Evolutionary conservation across 306 rosid species (phyloP), one percentile per base, ranked within the genome.

Genomic region (Aeschynomene evenia): DNA sequence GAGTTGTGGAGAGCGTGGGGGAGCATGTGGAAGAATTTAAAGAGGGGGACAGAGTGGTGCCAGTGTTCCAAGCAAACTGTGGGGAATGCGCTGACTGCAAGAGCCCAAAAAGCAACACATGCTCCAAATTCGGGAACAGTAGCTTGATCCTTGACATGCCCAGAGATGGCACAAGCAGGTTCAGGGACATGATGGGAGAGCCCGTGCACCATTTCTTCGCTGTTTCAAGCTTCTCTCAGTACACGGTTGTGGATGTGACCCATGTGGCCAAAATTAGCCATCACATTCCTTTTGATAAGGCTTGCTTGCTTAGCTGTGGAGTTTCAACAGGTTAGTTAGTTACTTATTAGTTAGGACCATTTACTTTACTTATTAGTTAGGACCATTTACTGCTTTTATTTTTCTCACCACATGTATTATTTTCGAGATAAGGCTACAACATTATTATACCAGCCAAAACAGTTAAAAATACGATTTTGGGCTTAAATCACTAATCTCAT

Each of bases 321-420:
- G 81, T 87, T 2, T 82, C 93, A 11, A 87, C 96, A 34, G 96
- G 94, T 87, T 16, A 45, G 48, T n/a, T n/a, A n/a, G n/a, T n/a
- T n/a, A n/a, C n/a, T n/a, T n/a, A n/a, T n/a, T n/a, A n/a, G n/a
- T n/a, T n/a, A n/a, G n/a, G n/a, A n/a, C n/a, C n/a, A n/a, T n/a
- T n/a, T n/a, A n/a, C n/a, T n/a, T n/a, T n/a, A n/a, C n/a, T n/a
- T n/a, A n/a, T n/a, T n/a, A n/a, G n/a, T n/a, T n/a, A n/a, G n/a
- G n/a, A n/a, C n/a, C n/a, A n/a, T n/a, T n/a, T n/a, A n/a, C n/a
- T n/a, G n/a, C n/a, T n/a, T n/a, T n/a, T n/a, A n/a, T n/a, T n/a
- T n/a, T 21, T 1, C 34, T 34, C 20, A 7, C 22, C 40, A 26
- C 7, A 11, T n/a, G 4, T 16, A n/a, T n/a, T n/a, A n/a, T n/a